phyloP scores from a whole-genome alignment of 257 asterid genomes.

The Scutellaria barbata region DNA sequence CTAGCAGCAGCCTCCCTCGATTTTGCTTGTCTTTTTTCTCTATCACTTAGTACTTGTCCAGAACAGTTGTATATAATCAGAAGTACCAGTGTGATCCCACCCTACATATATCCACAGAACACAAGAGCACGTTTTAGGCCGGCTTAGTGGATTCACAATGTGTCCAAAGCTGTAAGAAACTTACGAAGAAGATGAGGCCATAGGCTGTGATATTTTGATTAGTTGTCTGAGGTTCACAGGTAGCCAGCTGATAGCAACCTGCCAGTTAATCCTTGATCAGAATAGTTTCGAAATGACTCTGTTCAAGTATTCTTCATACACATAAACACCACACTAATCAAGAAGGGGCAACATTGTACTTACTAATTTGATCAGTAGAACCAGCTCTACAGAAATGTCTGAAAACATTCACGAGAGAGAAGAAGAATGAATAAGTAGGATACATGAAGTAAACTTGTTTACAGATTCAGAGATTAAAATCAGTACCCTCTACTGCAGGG shows the following conservation, averaged over 20 bases:
- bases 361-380: slow-evolving; percentile 75
- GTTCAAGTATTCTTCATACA: no score
- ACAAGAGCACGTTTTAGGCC: slow-evolving; percentile 8
- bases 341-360: slow-evolving; percentile 31
- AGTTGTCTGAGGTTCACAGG: slow-evolving; percentile 64
- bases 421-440: slow-evolving; percentile 27
- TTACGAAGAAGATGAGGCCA: slow-evolving; percentile 89
- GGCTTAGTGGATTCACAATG: not conserved
- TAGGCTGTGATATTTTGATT: slow-evolving; percentile 94
- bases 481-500: slow-evolving; percentile 86
- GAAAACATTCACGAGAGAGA: slow-evolving; percentile 36
- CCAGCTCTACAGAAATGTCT: slow-evolving; percentile 96
- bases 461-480: not conserved
- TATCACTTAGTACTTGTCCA: slow-evolving; percentile 81
- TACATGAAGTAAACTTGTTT: slow-evolving; percentile 16
- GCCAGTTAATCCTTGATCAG: slow-evolving; percentile 40
- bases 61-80: slow-evolving; percentile 94
- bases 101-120: slow-evolving; percentile 49
- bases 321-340: no score
- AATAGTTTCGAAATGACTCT: slow-evolving; percentile 14
- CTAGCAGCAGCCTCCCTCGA: slow-evolving; percentile 95
- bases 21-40: slow-evolving; percentile 81
- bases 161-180: slow-evolving; percentile 29
- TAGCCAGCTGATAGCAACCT: slow-evolving; percentile 84
- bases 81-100: slow-evolving; percentile 73